Evolutionary conservation across 2,329 filamentous ascomycete genomes (phyloP), one percentile per base, ranked within the genome.

Genomic region (Penicillium nordicum): DNA sequence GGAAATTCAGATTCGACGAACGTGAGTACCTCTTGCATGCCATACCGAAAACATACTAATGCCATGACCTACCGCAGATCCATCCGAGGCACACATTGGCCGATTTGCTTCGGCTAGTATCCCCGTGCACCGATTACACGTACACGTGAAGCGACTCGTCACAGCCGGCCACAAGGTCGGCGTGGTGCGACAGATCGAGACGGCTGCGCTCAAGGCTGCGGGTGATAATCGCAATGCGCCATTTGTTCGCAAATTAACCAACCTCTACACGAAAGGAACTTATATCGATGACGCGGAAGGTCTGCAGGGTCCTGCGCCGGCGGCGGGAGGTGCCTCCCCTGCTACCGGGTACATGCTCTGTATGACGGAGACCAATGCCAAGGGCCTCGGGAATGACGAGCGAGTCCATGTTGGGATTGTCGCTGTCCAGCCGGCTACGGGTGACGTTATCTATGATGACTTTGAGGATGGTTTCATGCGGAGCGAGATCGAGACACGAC

Each of bases 391-490:
- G 1, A 92, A 90, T 0, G 93, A 97, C 69, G 94, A 99, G 71
- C 96, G 90, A 68, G 93, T 97, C 1, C 85, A 94, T 54, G 87
- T 97, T 25, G 94, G 94, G 1, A 85, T 99, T 56, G 81, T 99
- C 23, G 94, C 94, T 27, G 94, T 99, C 5, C 94, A 99, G 67
- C 94, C 94, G 9, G 89, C 91, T 1, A 99, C 94, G 0, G 94
- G 94, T 54, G 93, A 97, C 72, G 91, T 99, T 65, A 88, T 97
- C 54, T 95, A 97, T 67, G 94, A 99, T 69, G 87, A 88, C 57
- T 99, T 99, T 66, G 91, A 97, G 65, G 94, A 99, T 68, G 92
- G 93, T 2, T 97, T 97, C 76, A 96, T 99, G 93, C 83, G 94
- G 47, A 92, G 88, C 67, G 94, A 99, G 71, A 89, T 99, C 34